phyloP scores from a whole-genome alignment of 1,284 basidiomycete genomes.

The Anthracocystis setariae region DNA sequence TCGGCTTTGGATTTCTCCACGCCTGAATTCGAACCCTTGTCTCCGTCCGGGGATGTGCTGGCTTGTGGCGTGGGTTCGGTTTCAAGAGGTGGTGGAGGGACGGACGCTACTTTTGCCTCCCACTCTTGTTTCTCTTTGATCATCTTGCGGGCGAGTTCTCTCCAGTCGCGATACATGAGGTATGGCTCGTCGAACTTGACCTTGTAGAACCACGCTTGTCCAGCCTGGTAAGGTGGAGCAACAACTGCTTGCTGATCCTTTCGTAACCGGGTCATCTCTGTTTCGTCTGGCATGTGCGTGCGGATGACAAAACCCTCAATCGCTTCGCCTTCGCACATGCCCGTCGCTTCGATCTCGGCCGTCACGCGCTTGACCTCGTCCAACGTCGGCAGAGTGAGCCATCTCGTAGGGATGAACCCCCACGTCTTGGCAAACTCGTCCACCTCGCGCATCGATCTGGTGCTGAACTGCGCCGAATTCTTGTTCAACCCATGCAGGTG shows the following conservation, averaged over 20 bases:
- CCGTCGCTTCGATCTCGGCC: conserved; percentile 75
- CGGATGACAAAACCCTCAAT: conserved; percentile 95
- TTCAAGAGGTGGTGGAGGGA: not conserved
- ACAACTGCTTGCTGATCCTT: conserved; percentile 12
- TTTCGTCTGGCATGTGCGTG: conserved; percentile 54
- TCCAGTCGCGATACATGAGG: conserved; percentile 97
- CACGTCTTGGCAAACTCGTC: conserved; percentile 81
- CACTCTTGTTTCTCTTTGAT: conserved; percentile 50
- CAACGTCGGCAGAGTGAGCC: conserved; percentile 74
- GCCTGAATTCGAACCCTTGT: not conserved
- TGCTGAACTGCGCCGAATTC: conserved; percentile 78
- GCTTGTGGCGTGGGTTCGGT: not conserved
- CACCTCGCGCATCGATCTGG: conserved; percentile 73
- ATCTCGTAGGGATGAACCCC: conserved; percentile 88
- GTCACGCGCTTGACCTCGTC: conserved; percentile 80
- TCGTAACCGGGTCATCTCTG: conserved; percentile 66
- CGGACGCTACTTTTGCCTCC: conserved; percentile 31
- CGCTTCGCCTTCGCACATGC: conserved; percentile 81
- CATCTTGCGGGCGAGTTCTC: conserved; percentile 84
- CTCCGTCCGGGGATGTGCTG: not conserved
- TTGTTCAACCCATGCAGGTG: conserved; percentile 87
- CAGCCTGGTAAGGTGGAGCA: conserved; percentile 69
- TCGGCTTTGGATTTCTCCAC: conserved; percentile 27
- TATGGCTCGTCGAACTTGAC: conserved; percentile 99
- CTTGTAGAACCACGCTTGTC: conserved; percentile 97